These are phyloP conservation scores for Lepraria neglecta DNA, from an alignment of 495 filamentous ascomycete species.

Conservation along the genomic window DNA sequence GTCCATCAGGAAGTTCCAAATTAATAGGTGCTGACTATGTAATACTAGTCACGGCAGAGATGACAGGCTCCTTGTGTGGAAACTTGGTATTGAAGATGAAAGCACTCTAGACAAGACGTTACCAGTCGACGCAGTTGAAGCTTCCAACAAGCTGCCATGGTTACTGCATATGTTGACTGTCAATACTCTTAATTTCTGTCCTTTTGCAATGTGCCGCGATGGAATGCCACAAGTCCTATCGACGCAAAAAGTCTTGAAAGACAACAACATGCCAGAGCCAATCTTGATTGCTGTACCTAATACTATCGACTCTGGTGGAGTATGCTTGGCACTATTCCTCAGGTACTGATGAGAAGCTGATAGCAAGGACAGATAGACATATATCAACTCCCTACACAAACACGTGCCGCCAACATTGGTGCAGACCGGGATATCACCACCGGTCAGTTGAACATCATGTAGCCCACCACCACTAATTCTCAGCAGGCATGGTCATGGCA, in stretches of 20 bases:
- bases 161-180: constrained; percentile 75
- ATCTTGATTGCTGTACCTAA: constrained; percentile 71
- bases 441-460: constrained; percentile 29
- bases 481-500: constrained; percentile 80
- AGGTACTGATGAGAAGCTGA: not conserved
- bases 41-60: constrained; percentile 75
- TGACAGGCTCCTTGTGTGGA: constrained; percentile 81
- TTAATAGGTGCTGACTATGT: not conserved
- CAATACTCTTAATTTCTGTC: constrained; percentile 93
- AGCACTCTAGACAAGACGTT: constrained; percentile 56
- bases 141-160: constrained; percentile 60
- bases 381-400: constrained; percentile 71
- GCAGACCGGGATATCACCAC: constrained; percentile 52
- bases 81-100: constrained; percentile 59
- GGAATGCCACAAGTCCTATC: constrained; percentile 20
- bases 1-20: constrained; percentile 25
- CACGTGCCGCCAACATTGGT: constrained; percentile 59
- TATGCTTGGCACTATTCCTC: constrained; percentile 33
- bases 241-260: constrained; percentile 13
- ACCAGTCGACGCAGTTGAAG: constrained; percentile 54
- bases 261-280: constrained; percentile 17
- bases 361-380: constrained; percentile 61
- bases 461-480: not conserved
- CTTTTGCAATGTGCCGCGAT: constrained; percentile 61
- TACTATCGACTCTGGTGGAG: constrained; percentile 65